Evolutionary conservation across 768 basidiomycete species (phyloP).

Genomic region (Scleroderma bovista): DNA sequence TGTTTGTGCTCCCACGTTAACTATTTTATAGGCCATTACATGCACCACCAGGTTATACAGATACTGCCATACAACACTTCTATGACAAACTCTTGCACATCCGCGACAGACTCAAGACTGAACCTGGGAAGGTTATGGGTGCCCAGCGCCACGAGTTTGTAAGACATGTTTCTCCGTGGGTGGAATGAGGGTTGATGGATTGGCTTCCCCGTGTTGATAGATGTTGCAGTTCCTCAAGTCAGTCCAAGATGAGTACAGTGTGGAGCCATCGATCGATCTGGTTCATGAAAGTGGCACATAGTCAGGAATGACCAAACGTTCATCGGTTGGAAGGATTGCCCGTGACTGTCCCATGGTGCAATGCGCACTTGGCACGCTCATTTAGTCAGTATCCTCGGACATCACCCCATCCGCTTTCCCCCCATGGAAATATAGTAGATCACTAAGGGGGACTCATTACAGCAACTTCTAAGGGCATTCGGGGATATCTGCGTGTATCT

Average conservation of each 20-base stretch:
- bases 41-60: conserved; percentile 42
- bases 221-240: conserved; percentile 58
- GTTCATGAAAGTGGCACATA: background rate
- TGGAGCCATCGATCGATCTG: background rate
- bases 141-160: conserved; percentile 70
- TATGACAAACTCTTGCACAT: conserved; percentile 81
- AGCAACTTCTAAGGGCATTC: background rate
- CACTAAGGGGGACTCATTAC: background rate
- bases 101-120: conserved; percentile 70
- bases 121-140: conserved; percentile 60
- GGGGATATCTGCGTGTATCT: background rate
- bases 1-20: background rate
- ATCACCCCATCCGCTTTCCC: background rate
- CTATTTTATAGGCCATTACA: conserved; percentile 34
- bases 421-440: background rate
- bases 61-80: conserved; percentile 75
- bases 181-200: conserved; percentile 2
- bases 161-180: conserved; percentile 12
- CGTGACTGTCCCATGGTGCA: conserved; percentile 7
- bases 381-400: conserved; percentile 32
- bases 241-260: conserved; percentile 49
- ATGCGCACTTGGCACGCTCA: conserved; percentile 38
- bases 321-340: background rate
- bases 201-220: conserved; percentile 29
- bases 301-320: background rate